Base-by-base conservation (phyloP, 2,329 filamentous ascomycete genomes). In the Fusarium sororula region DNA sequence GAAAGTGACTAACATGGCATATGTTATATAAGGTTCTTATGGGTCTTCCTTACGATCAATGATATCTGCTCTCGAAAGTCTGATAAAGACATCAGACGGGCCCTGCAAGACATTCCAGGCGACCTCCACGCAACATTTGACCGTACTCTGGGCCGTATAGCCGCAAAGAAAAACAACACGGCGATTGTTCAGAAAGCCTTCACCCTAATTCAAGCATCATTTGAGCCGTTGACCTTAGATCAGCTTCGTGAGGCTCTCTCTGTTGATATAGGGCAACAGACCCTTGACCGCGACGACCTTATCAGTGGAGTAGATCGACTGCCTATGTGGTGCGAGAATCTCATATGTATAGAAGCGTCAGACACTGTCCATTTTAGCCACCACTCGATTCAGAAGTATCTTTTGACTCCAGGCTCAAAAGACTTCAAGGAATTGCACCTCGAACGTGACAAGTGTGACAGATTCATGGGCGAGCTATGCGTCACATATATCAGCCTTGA, bases 361-460 rank as follows among this genome's bases (percentile, higher is more conserved):
- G 61, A 60, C 3, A 73, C 66, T 4, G 63, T 75, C 4, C 72
- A 70, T 32, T 70, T 73, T 30, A 66, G 65, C 9, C 73, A 75
- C 15, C 65, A 68, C 15, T 74, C 73, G 1, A 65, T 75, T 11
- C 41, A 37, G 6, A 61, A 75, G 6, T 74, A 66, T 30, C 51
- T 75, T 2, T 13, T 70, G 4, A 15, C n/a, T 2, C 32, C 48
- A 7, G 26, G 30, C 6, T 18, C 30, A 1, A 54, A 41, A 12
- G n/a, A 20, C 7, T 55, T 72, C 1, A 5, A 15, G 5, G 9
- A 22, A 0, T 56, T 75, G 6, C 70, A 74, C 20, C 15, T 72
- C 3, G 9, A 59, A 50, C 3, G 15, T 20, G n/a, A 32, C 1
- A 41, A 38, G 13, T 59, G 44, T 4, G 32, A 72, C 4, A 35